Evolutionary conservation across 2,329 filamentous ascomycete genomes (phyloP).

Genomic region (Fusarium transvaalense): DNA sequence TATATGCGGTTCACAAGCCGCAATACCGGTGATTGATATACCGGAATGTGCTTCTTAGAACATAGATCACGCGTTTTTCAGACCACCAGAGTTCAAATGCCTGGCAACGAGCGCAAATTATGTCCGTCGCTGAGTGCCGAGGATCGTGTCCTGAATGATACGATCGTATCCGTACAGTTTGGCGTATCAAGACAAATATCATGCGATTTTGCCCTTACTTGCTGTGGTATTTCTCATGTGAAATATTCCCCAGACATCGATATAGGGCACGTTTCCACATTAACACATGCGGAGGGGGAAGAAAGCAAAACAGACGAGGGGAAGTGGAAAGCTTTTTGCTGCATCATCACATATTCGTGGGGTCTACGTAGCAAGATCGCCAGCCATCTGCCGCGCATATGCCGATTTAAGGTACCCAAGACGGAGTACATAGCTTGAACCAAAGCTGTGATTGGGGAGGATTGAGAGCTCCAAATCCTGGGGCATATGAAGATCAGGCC

Average conservation of each 20-base stretch:
- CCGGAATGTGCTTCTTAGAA: conserved; percentile 11
- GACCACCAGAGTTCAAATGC: conserved; percentile 10
- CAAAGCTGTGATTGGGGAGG: conserved; percentile 42
- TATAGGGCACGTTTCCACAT: conserved; percentile 8
- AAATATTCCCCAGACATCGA: conserved; percentile 31
- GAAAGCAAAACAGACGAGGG: conserved; percentile 23
- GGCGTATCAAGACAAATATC: conserved; percentile 30
- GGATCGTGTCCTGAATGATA: conserved; percentile 36
- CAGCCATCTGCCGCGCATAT: conserved; percentile 49
- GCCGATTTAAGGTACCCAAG: conserved; percentile 46
- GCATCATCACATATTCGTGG: conserved; percentile 22
- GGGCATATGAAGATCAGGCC: conserved; percentile 46
- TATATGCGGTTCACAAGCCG: conserved; percentile 11
- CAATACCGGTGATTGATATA: conserved; percentile 11
- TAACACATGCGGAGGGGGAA: conserved; percentile 3
- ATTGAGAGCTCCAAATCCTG: conserved; percentile 19
- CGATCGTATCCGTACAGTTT: conserved; percentile 29
- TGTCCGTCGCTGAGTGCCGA: conserved; percentile 41
- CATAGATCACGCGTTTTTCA: conserved; percentile 40
- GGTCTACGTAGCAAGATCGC: conserved; percentile 47
- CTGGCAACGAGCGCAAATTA: background rate
- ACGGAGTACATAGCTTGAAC: conserved; percentile 24
- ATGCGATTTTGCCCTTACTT: conserved; percentile 33
- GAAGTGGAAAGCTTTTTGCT: conserved; percentile 5
- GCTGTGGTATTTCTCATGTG: conserved; percentile 1